Base-by-base conservation (phyloP, 257 asterid genomes). In the Capsicum chinense region DNA sequence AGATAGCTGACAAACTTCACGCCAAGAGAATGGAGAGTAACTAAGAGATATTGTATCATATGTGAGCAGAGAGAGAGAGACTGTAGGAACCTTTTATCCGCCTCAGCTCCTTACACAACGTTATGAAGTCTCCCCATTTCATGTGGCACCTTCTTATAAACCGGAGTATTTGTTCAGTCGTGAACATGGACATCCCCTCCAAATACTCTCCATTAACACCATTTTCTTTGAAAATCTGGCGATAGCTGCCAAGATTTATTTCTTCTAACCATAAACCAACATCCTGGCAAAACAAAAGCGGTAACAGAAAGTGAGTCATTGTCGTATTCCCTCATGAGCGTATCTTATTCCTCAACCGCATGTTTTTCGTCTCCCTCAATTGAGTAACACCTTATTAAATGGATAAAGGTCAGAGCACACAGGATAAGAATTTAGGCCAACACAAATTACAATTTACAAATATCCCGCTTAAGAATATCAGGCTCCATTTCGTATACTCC, bases 101-200 rank as follows among this genome's bases (percentile, higher is more conserved):
- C 90, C 99, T 97, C 83, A 97, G 93, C 95, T 97, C 99, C 94
- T 97, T 97, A 96, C 99, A 97, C 92, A 97, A 88, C 83, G 95
- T 97, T 83, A 97, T 97, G 84, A 97, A 97, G 89, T 97, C 99
- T 44, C 99, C 99, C 99, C 99, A 97, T 91, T 95, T 97, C 99
- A 97, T 92, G 93, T 94, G 99, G 92, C 99, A 97, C 89, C 92
- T 92, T 93, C 99, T 93, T 88, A 97, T 97, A 91, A 97, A 97
- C 85, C 99, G 93, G 15, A 97, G 99, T 84, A 97, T 97, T 88
- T 97, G 99, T 85, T 96, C 98, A 63, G 99, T 94, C 9, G 99
- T 94, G 87, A 96, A 96, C 98, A 93, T 93, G 0, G 99, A 94
- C 99, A 96, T 88, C 83, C 99, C 98, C 89, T 96, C 99, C 93